Evolutionary conservation across 306 rosid species (phyloP).

Genomic region (Prunus davidiana): DNA sequence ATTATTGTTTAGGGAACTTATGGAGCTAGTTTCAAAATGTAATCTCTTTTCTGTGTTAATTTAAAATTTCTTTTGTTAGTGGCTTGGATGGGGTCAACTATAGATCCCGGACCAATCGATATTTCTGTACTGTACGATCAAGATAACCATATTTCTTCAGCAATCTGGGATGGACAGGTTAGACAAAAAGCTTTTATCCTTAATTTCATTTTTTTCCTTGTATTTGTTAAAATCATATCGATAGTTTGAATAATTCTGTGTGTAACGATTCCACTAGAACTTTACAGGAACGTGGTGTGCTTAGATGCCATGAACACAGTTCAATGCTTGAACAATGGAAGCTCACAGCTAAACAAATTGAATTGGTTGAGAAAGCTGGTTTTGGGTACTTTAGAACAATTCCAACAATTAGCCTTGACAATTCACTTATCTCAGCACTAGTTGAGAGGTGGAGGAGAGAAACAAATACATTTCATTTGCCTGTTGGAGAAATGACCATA

Average conservation of each 20-base stretch:
- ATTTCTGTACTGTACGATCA: slow-evolving; percentile 78
- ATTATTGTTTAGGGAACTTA: too few species aligned
- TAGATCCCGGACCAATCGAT: slow-evolving; percentile 79
- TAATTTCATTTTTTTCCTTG: background rate
- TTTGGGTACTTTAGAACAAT: slow-evolving; percentile 69
- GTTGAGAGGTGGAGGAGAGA: slow-evolving; percentile 98
- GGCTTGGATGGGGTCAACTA: slow-evolving; percentile 21
- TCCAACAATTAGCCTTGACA: slow-evolving; percentile 84
- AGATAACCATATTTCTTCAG: slow-evolving; percentile 91
- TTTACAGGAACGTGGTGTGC: slow-evolving; percentile 85
- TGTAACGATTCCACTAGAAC: background rate
- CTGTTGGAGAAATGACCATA: slow-evolving; percentile 82
- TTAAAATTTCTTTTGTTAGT: too few species aligned
- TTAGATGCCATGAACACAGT: slow-evolving; percentile 91
- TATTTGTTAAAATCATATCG: too few species aligned
- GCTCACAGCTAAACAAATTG: slow-evolving; percentile 64
- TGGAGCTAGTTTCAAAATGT: too few species aligned
- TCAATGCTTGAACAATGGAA: slow-evolving; percentile 94
- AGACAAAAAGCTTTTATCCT: slow-evolving; percentile 2
- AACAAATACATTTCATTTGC: slow-evolving; percentile 87
- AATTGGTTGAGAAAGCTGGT: slow-evolving; percentile 82
- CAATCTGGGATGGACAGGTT: slow-evolving; percentile 96
- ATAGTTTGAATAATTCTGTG: background rate
- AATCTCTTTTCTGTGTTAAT: too few species aligned
- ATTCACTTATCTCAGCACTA: slow-evolving; percentile 82